A percentile compares a stretch with the other conserved stretches of the same genome.
These are phyloP conservation scores for Bryoerythrophyllum caledonicum DNA, from an alignment of 225 moss, liverwort and hornwort species.

Conservation along the genomic window DNA sequence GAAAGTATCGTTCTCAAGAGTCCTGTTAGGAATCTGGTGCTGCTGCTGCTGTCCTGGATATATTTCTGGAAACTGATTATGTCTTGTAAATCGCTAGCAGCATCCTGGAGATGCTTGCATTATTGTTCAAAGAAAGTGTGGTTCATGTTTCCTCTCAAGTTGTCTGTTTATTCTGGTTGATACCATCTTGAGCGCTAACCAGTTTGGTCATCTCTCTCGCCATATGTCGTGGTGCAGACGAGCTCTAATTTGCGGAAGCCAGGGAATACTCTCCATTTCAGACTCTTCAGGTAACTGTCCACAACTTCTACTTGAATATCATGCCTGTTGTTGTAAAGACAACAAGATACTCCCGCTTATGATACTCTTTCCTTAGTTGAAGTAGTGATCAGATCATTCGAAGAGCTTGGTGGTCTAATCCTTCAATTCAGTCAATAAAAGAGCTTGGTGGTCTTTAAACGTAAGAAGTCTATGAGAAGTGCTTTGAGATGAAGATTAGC, in stretches of 20 bases:
- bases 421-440: too few species aligned
- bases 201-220: not conserved
- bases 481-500: too few species aligned
- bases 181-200: too few species aligned
- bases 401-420: too few species aligned
- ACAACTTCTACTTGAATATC: not conserved
- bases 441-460: too few species aligned
- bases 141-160: not conserved
- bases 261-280: not conserved
- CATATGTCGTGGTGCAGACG: not conserved
- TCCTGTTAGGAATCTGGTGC: not conserved
- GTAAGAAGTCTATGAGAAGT: too few species aligned
- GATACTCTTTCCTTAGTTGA: too few species aligned
- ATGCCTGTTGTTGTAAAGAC: not conserved
- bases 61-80: constrained; percentile 22
- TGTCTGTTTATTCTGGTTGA: not conserved
- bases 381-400: too few species aligned
- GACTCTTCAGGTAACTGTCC: not conserved
- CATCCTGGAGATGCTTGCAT: not conserved
- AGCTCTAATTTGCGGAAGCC: not conserved
- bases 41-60: constrained; percentile 18
- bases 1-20: constrained; percentile 1
- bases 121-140: not conserved
- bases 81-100: constrained; percentile 31
- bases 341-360: not conserved